A percentile compares a stretch with the other conserved stretches of the same genome.
Conservation (phyloP, 352 stramenopile genomes). For the Pythium biforme region DNA sequence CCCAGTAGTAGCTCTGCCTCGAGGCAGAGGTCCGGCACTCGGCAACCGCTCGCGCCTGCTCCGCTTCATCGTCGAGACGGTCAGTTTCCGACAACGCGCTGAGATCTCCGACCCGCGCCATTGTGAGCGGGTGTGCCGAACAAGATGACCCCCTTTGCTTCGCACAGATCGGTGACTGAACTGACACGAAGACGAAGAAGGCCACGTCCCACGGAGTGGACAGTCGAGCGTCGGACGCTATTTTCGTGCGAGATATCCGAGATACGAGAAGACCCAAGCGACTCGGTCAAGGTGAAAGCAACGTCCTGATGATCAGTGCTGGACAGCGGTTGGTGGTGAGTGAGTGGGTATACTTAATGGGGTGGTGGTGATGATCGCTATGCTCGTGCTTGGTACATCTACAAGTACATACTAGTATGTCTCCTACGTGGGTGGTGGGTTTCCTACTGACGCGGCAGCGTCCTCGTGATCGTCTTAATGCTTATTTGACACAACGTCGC, state of each 20-base stretch:
- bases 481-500: too few relatives aligned
- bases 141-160: too few relatives aligned
- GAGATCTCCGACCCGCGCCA: neutral
- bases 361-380: neutral
- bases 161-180: too few relatives aligned
- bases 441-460: neutral
- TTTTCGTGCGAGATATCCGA: neutral
- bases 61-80: neutral
- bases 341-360: neutral
- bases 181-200: too few relatives aligned
- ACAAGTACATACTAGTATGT: neutral
- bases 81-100: neutral
- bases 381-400: conserved; percentile 5
- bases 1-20: conserved; percentile 8
- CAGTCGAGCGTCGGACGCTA: neutral
- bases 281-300: too few relatives aligned
- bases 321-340: too few relatives aligned
- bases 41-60: neutral
- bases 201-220: too few relatives aligned
- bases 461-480: too few relatives aligned
- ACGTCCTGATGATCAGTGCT: too few relatives aligned
- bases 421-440: neutral
- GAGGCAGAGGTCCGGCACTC: neutral
- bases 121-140: neutral
- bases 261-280: too few relatives aligned